phyloP scores from a whole-genome alignment of 2,329 filamentous ascomycete genomes.

The Exophiala calicioides region DNA sequence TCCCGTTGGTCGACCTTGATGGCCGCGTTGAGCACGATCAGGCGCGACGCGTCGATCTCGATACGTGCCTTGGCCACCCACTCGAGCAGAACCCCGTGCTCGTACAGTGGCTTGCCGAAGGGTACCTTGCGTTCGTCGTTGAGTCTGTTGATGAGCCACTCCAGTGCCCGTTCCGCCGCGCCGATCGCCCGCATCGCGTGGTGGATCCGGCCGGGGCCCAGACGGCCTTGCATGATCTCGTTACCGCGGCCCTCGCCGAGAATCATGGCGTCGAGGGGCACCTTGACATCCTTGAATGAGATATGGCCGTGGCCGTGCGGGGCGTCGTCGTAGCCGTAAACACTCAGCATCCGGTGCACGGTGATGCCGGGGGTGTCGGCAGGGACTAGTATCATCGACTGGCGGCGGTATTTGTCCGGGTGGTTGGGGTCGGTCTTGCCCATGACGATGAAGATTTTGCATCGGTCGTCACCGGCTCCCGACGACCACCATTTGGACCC shows the following conservation, averaged over 20 bases:
- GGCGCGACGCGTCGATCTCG: constrained; percentile 88
- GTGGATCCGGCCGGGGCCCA: constrained; percentile 94
- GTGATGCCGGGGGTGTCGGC: constrained; percentile 79
- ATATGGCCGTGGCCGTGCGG: constrained; percentile 97
- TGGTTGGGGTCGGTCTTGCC: constrained; percentile 82
- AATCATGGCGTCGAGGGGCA: constrained; percentile 78
- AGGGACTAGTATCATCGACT: constrained; percentile 89
- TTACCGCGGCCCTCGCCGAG: constrained; percentile 93
- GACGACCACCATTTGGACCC: constrained; percentile 99
- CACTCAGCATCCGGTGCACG: constrained; percentile 89
- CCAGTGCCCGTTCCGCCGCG: constrained; percentile 83
- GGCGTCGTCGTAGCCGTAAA: constrained; percentile 97
- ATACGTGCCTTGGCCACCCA: constrained; percentile 90
- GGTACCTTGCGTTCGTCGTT: constrained; percentile 90
- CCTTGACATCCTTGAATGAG: constrained; percentile 82
- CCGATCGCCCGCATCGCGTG: constrained; percentile 96
- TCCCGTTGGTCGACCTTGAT: constrained; percentile 89
- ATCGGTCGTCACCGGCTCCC: constrained; percentile 88
- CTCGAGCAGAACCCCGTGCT: constrained; percentile 93
- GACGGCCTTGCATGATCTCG: constrained; percentile 95
- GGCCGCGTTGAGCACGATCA: constrained; percentile 90
- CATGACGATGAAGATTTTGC: constrained; percentile 94
- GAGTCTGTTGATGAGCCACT: constrained; percentile 91
- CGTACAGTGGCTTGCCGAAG: constrained; percentile 81
- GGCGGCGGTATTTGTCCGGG: constrained; percentile 78